A percentile compares a stretch with the other conserved stretches of the same genome.
phyloP scores from a whole-genome alignment of 768 basidiomycete species.

The Amanita exitialis region DNA sequence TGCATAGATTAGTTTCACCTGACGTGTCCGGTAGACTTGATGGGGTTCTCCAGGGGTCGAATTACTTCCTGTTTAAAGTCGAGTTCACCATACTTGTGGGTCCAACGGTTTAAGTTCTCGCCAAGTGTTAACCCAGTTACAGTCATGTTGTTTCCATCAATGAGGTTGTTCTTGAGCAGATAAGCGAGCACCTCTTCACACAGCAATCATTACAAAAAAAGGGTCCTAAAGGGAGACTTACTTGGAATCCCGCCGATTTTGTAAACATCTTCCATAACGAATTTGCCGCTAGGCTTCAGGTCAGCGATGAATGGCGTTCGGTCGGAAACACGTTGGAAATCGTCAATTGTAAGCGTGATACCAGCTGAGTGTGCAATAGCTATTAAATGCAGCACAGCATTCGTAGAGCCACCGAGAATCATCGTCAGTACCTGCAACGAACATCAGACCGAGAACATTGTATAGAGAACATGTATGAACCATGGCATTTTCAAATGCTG shows the following conservation, averaged over 20 bases:
- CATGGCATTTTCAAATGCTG: slow-evolving; percentile 98
- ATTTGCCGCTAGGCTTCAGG: slow-evolving; percentile 94
- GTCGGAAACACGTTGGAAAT: slow-evolving; percentile 92
- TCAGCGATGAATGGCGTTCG: slow-evolving; percentile 91
- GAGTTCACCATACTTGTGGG: slow-evolving; percentile 68
- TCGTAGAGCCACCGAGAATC: slow-evolving; percentile 96
- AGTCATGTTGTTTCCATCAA: slow-evolving; percentile 86
- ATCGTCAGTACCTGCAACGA: slow-evolving; percentile 75
- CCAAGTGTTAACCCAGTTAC: slow-evolving; percentile 86
- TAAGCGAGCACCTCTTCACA: slow-evolving; percentile 70
- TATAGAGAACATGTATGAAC: slow-evolving; percentile 26
- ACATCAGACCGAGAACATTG: neutral
- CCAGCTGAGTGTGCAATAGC: slow-evolving; percentile 96
- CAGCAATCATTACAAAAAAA: slow-evolving; percentile 4
- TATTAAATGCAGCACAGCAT: slow-evolving; percentile 93
- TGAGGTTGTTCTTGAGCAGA: slow-evolving; percentile 76
- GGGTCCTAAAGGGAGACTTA: slow-evolving; percentile 27
- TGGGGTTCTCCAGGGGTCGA: slow-evolving; percentile 76
- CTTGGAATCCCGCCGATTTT: slow-evolving; percentile 95
- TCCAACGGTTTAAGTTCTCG: slow-evolving; percentile 90
- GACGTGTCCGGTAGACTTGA: slow-evolving; percentile 85
- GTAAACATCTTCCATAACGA: slow-evolving; percentile 97
- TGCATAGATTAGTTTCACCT: slow-evolving; percentile 37
- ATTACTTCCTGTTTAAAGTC: slow-evolving; percentile 76
- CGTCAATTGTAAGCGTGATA: slow-evolving; percentile 79